A percentile compares a stretch with the other conserved stretches of the same genome.
Evolutionary conservation across 768 basidiomycete species (phyloP).

Genomic region (Lanmaoa pseudosensibilis): DNA sequence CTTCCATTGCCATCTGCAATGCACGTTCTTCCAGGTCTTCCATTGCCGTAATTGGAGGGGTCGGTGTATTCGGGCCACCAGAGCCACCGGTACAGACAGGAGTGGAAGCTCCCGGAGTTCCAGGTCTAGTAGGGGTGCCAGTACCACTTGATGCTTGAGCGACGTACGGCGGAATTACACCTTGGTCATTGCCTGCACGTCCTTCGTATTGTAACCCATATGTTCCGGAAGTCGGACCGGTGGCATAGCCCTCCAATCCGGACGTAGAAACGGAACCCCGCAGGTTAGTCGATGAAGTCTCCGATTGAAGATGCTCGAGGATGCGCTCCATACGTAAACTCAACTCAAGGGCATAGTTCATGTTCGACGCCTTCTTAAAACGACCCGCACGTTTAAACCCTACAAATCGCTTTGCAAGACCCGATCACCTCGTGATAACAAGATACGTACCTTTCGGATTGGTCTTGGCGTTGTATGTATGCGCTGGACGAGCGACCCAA

Average conservation of each 20-base stretch:
- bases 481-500: slow-evolving; percentile 59
- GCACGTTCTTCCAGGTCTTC: slow-evolving; percentile 50
- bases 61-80: slow-evolving; percentile 10
- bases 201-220: slow-evolving; percentile 70
- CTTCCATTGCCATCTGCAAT: slow-evolving; percentile 51
- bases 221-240: slow-evolving; percentile 37
- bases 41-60: slow-evolving; percentile 20
- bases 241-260: slow-evolving; percentile 22
- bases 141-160: slow-evolving; percentile 17
- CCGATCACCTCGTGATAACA: slow-evolving; percentile 37
- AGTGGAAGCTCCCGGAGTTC: slow-evolving; percentile 22
- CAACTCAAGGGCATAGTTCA: slow-evolving; percentile 73
- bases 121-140: slow-evolving; percentile 28
- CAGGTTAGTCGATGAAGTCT: slow-evolving; percentile 21
- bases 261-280: slow-evolving; percentile 26
- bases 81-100: slow-evolving; percentile 4
- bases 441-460: slow-evolving; percentile 45
- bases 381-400: slow-evolving; percentile 56
- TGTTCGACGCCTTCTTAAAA: slow-evolving; percentile 93
- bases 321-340: slow-evolving; percentile 38
- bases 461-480: slow-evolving; percentile 42
- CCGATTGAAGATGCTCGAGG: slow-evolving; percentile 32
- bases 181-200: slow-evolving; percentile 59
- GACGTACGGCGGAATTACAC: slow-evolving; percentile 25
- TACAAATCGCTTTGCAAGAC: background rate